Conservation (phyloP, 1,284 basidiomycete genomes). For the Tilletia indica region DNA sequence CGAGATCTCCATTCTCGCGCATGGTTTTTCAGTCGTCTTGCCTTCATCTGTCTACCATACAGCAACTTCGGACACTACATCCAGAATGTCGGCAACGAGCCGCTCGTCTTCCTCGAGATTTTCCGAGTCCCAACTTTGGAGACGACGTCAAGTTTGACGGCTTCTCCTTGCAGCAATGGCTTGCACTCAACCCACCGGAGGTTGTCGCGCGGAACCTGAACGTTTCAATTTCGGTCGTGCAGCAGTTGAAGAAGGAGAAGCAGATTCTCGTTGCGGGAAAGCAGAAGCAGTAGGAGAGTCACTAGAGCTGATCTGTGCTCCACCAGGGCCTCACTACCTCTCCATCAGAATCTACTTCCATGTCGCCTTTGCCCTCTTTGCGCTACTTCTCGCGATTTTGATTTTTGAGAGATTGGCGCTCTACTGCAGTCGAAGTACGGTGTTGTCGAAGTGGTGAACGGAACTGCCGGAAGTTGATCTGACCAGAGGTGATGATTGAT, state of each 20-base stretch:
- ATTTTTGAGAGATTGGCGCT: no score
- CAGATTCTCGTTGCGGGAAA: slow-evolving; percentile 21
- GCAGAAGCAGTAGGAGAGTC: background rate
- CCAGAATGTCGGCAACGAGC: slow-evolving; percentile 70
- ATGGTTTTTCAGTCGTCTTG: no score
- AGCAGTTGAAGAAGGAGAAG: slow-evolving; percentile 23
- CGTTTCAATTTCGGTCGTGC: slow-evolving; percentile 14
- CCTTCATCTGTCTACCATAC: background rate
- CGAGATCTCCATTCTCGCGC: slow-evolving; percentile 65
- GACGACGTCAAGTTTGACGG: slow-evolving; percentile 24
- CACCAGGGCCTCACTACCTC: no score
- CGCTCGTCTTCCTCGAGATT: slow-evolving; percentile 67
- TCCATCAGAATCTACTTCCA: no score
- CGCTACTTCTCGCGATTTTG: no score
- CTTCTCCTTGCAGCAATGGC: slow-evolving; percentile 29
- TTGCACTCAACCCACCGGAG: slow-evolving; percentile 27
- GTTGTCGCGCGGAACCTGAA: slow-evolving; percentile 19
- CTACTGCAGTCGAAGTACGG: no score
- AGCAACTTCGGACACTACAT: slow-evolving; percentile 64
- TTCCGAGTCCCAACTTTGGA: slow-evolving; percentile 60
- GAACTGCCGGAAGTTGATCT: no score
- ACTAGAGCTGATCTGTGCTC: no score
- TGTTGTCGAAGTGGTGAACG: no score
- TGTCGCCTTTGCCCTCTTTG: no score
- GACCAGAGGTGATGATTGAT: no score